phyloP scores from a whole-genome alignment of 1,139 yeast species.

The Pichia sp. region DNA sequence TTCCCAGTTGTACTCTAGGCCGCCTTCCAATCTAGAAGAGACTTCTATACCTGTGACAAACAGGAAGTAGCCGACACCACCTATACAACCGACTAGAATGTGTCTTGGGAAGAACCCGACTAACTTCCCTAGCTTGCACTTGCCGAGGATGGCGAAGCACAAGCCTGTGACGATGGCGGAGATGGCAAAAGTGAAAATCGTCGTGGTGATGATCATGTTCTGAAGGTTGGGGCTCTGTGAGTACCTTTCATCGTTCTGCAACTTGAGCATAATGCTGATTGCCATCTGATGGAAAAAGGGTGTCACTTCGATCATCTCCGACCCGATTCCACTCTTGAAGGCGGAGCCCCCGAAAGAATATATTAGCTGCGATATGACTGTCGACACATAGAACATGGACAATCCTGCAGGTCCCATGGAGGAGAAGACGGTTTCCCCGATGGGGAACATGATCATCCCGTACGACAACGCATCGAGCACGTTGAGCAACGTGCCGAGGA shows the following conservation, averaged over 20 bases:
- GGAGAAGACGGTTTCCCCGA: constrained; percentile 73
- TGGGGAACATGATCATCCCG: constrained; percentile 96
- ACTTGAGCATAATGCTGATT: constrained; percentile 45
- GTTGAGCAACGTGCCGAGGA: constrained; percentile 77
- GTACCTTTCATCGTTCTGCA: constrained; percentile 46
- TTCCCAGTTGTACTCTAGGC: constrained; percentile 56
- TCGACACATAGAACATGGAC: constrained; percentile 89
- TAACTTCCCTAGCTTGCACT: constrained; percentile 70
- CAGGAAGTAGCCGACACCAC: constrained; percentile 95
- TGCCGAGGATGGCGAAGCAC: constrained; percentile 73
- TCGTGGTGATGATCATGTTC: constrained; percentile 68
- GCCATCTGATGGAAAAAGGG: constrained; percentile 98
- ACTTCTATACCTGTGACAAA: constrained; percentile 90
- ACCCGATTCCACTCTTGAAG: constrained; percentile 85
- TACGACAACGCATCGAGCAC: constrained; percentile 90
- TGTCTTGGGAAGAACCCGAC: constrained; percentile 97
- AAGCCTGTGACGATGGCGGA: constrained; percentile 83
- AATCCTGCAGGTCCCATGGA: constrained; percentile 82
- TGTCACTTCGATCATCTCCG: constrained; percentile 97
- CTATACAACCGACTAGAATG: constrained; percentile 92
- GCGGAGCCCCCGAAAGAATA: constrained; percentile 89
- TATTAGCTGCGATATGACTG: constrained; percentile 80
- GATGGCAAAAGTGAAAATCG: constrained; percentile 77
- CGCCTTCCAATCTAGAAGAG: constrained; percentile 71
- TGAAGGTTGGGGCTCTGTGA: constrained; percentile 36